phyloP scores from a whole-genome alignment of 345 rosid genomes.

The Salix viminalis region DNA sequence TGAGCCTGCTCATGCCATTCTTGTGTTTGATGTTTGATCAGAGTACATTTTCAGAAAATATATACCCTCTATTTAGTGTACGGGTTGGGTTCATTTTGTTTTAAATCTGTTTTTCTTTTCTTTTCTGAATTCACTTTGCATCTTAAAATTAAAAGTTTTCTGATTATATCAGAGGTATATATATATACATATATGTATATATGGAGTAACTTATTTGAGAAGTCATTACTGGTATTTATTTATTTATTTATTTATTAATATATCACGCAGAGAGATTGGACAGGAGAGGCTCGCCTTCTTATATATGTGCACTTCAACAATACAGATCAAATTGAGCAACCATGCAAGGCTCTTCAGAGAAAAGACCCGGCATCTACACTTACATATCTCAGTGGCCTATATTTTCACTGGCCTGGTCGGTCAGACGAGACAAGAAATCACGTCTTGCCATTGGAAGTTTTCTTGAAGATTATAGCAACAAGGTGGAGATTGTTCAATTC shows the following conservation, averaged over 20 bases:
- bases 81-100: not conserved
- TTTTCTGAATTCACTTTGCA: not conserved
- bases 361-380: slow-evolving; percentile 36
- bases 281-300: not conserved
- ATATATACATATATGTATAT: too few relatives aligned
- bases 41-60: too few relatives aligned
- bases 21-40: too few relatives aligned
- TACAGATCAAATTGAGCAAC: not conserved
- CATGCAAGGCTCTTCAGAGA: slow-evolving; percentile 40
- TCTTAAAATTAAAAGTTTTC: not conserved
- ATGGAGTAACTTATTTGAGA: not conserved
- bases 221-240: not conserved
- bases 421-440: slow-evolving; percentile 30
- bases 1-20: too few relatives aligned
- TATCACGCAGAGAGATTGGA: not conserved
- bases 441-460: slow-evolving; percentile 58
- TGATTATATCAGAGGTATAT: too few relatives aligned
- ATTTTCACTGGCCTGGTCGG: slow-evolving; percentile 52
- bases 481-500: slow-evolving; percentile 49
- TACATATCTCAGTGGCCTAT: slow-evolving; percentile 49
- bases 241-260: too few relatives aligned
- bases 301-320: not conserved
- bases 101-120: too few relatives aligned
- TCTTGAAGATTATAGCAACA: slow-evolving; percentile 51
- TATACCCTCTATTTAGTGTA: not conserved